Evolutionary conservation across 257 asterid genomes (phyloP).

Genomic region (Solanum boliviense): DNA sequence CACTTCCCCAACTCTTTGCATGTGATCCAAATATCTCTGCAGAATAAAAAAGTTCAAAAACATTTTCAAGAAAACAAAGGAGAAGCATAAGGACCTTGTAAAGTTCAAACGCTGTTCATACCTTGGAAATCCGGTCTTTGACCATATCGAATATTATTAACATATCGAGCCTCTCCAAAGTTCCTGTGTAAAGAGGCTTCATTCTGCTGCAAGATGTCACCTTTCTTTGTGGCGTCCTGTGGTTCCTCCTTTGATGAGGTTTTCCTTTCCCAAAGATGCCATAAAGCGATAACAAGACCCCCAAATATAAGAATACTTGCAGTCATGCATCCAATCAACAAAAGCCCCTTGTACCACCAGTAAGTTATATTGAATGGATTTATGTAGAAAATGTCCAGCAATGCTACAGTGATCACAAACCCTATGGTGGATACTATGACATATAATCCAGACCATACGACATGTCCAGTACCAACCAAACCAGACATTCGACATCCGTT

Average conservation of each 20-base stretch:
- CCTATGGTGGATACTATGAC: slow-evolving; percentile 49
- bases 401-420: slow-evolving; percentile 28
- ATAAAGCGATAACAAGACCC: slow-evolving; percentile 43
- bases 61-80: neutral
- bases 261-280: slow-evolving; percentile 68
- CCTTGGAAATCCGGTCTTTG: slow-evolving; percentile 71
- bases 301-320: slow-evolving; percentile 53
- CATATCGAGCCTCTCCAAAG: slow-evolving; percentile 18
- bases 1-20: slow-evolving; percentile 59
- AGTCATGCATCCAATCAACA: slow-evolving; percentile 47
- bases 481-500: slow-evolving; percentile 46
- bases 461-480: slow-evolving; percentile 73
- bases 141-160: slow-evolving; percentile 34
- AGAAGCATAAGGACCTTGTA: neutral
- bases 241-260: slow-evolving; percentile 11
- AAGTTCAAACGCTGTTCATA: slow-evolving; percentile 2
- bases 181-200: slow-evolving; percentile 6
- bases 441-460: slow-evolving; percentile 73
- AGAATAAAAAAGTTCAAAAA: neutral
- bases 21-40: slow-evolving; percentile 45
- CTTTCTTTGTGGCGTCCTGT: neutral
- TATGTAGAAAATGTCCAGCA: slow-evolving; percentile 40
- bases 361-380: slow-evolving; percentile 32
- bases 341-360: slow-evolving; percentile 73
- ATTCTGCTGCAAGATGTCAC: neutral